Evolutionary conservation across 2,329 filamentous ascomycete species (phyloP).

Genomic region (Sphaerulina musiva): DNA sequence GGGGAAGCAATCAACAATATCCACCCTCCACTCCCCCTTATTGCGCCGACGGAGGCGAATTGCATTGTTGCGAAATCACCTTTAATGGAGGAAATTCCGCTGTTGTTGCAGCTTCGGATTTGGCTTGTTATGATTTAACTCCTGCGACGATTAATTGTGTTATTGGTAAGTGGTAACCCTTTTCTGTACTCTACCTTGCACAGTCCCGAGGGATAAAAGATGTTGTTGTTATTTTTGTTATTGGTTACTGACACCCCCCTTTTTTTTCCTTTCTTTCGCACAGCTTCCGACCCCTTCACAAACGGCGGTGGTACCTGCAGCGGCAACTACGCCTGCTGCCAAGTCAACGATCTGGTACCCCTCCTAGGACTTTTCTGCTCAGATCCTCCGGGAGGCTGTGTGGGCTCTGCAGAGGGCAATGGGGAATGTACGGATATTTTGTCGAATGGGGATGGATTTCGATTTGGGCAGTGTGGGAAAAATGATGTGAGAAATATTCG

Average conservation of each 20-base stretch:
- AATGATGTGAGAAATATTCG: not conserved
- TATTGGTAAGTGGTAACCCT: no score
- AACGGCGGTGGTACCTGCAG: slow-evolving; percentile 6
- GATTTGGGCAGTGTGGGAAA: not conserved
- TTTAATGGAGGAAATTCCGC: slow-evolving; percentile 11
- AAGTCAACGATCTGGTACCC: slow-evolving; percentile 17
- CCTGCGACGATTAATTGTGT: slow-evolving; percentile 20
- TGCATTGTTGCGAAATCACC: slow-evolving; percentile 19
- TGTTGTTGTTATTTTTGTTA: no score
- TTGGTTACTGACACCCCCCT: not conserved
- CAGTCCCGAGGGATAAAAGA: not conserved
- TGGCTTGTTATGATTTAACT: slow-evolving; percentile 20
- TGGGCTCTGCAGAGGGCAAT: slow-evolving; percentile 4
- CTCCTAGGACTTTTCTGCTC: slow-evolving; percentile 18
- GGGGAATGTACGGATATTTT: not conserved
- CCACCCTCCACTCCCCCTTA: not conserved
- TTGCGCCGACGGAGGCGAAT: slow-evolving; percentile 17
- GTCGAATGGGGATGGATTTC: not conserved
- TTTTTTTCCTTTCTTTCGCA: not conserved
- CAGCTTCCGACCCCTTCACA: not conserved
- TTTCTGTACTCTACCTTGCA: no score
- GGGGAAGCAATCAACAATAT: not conserved
- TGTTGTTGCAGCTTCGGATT: slow-evolving; percentile 9
- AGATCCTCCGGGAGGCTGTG: slow-evolving; percentile 17
- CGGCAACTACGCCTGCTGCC: slow-evolving; percentile 16